Percentiles rank a stretch among this genome's conserved stretches.
These are phyloP conservation scores for Dimocarpus longan DNA, from an alignment of 345 rosid genomes.

Conservation along the genomic window DNA sequence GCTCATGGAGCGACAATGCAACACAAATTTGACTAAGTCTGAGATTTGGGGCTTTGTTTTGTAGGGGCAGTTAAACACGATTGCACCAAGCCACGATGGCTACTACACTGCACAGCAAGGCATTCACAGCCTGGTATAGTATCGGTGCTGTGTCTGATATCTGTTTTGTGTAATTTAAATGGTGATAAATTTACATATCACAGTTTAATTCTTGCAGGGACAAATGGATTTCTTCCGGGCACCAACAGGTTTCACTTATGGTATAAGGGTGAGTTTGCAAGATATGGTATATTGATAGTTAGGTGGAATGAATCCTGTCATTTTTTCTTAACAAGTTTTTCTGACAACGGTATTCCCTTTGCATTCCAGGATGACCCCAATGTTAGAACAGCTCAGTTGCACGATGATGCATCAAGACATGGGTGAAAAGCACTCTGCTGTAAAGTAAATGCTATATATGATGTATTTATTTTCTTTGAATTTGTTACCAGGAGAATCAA, in stretches of 20 bases:
- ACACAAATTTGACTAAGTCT: not conserved
- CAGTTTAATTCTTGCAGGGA: slow-evolving; percentile 38
- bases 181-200: not conserved
- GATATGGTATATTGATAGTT: not conserved
- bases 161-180: not conserved
- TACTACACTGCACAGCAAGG: slow-evolving; percentile 50
- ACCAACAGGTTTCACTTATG: slow-evolving; percentile 39
- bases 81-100: slow-evolving; percentile 61
- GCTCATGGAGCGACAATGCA: not conserved
- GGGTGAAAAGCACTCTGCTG: slow-evolving; percentile 24
- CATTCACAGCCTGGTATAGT: slow-evolving; percentile 57
- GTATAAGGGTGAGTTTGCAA: slow-evolving; percentile 51
- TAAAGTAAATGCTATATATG: slow-evolving; percentile 19
- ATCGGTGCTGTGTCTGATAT: not conserved
- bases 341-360: not conserved
- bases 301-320: not conserved
- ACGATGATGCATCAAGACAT: slow-evolving; percentile 60
- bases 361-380: slow-evolving; percentile 54
- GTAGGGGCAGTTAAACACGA: slow-evolving; percentile 60
- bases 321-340: not conserved
- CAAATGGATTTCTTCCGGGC: slow-evolving; percentile 60
- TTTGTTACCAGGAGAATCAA: not conserved
- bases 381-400: slow-evolving; percentile 54
- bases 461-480: not conserved
- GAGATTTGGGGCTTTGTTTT: slow-evolving; percentile 13